Base-by-base conservation (phyloP, 2,329 filamentous ascomycete genomes). In the Scorias spongiosa region DNA sequence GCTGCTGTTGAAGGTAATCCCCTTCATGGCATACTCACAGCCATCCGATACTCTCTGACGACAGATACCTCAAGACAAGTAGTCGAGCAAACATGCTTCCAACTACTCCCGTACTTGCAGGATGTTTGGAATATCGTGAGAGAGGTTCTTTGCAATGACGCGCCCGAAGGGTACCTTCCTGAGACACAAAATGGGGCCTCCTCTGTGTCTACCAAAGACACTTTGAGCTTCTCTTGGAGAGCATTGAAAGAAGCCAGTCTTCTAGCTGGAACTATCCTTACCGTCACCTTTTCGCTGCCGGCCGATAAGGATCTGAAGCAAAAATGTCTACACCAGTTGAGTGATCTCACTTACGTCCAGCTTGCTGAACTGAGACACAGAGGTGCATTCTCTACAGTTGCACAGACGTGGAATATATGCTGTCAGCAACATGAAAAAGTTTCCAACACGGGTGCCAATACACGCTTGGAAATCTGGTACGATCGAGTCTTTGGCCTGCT, bases 171-270 rank as follows among this genome's bases (percentile, higher is more conserved):
- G 0, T 80, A 91, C 59, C 67, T 85, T 2, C 81, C 80, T 0
- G 78, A 88, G 42, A 84, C 89, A 20, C 61, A 85, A n/a, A 80
- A 83, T 34, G 80, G 82, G 29, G 66, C 76, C 12, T 73, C 81
- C 4, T 82, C 80, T 1, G 70, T 86, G 2, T 80, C 83, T 42
- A 87, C 86, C 0, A 96, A 95, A 57, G 86, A 93, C 54, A 73
- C 93, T 14, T 65, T 98, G 40, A 96, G 89, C 51, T 98, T 91
- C 61, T 94, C 87, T 49, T 98, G 94, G 74, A 78, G 91, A 53
- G 85, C 87, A 5, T 71, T 95, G n/a, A 89, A 94, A 49, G 91
- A 98, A 64, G 85, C 88, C 18, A 94, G 85, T 82, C 86, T 66
- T 48, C 64, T 47, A 10, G 44, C 53, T 12, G 50, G 49, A 10